Evolutionary conservation across 192 early-diverging fungal species (phyloP).

Genomic region (Rhizoclosmatium globosum): DNA sequence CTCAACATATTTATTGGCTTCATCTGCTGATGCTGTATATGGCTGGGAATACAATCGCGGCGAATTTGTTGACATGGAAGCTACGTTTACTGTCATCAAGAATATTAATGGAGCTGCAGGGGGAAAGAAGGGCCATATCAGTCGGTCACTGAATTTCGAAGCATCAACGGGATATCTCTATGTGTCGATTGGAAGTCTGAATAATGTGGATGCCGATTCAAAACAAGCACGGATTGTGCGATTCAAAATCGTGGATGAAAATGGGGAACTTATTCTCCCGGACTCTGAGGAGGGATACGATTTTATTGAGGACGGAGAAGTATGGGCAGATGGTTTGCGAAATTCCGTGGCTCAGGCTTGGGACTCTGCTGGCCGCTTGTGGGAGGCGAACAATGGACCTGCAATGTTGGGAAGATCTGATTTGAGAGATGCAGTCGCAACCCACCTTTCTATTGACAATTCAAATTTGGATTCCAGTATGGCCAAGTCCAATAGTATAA

Average conservation of each 20-base stretch:
- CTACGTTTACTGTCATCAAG: constrained; percentile 26
- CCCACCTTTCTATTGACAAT: too few relatives aligned
- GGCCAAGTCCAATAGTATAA: not conserved
- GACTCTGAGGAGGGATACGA: constrained; percentile 14
- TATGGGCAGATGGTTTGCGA: constrained; percentile 53
- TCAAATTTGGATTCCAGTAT: not conserved
- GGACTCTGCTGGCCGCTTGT: constrained; percentile 35
- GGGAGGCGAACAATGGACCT: constrained; percentile 53
- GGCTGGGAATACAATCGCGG: constrained; percentile 31
- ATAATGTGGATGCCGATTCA: constrained; percentile 48
- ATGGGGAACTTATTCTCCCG: not conserved
- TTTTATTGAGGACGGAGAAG: constrained; percentile 26
- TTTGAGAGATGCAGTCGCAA: not conserved
- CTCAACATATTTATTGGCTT: constrained; percentile 42
- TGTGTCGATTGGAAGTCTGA: constrained; percentile 40
- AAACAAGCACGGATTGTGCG: constrained; percentile 38
- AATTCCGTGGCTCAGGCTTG: constrained; percentile 47
- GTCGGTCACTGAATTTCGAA: constrained; percentile 41
- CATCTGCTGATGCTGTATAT: constrained; percentile 38
- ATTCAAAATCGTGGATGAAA: constrained; percentile 18
- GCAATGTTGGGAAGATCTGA: constrained; percentile 44
- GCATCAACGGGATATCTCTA: constrained; percentile 39
- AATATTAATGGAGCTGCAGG: constrained; percentile 43
- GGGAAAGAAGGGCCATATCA: constrained; percentile 38
- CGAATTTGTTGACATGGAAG: not conserved